These are phyloP conservation scores for Camellia oleifera DNA, from an alignment of 179 eudicot species.

Conservation along the genomic window DNA sequence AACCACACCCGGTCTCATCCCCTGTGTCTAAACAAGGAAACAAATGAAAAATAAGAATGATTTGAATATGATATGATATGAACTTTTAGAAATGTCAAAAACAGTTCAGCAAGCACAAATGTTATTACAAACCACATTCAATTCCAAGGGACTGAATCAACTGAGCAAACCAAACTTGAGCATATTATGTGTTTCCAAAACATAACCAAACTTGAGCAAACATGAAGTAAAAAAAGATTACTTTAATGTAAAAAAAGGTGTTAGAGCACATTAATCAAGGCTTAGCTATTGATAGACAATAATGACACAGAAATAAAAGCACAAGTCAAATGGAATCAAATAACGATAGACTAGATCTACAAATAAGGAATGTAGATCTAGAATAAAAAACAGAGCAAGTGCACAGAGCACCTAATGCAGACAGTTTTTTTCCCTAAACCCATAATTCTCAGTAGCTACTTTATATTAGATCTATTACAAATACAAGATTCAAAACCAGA, in stretches of 20 bases:
- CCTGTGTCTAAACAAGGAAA: constrained; percentile 57
- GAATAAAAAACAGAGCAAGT: constrained; percentile 8
- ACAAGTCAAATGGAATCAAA: background rate
- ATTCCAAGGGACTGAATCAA: no score
- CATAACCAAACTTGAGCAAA: background rate
- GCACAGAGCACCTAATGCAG: no score
- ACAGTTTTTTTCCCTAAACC: no score
- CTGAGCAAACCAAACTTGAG: no score
- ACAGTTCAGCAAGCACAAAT: no score
- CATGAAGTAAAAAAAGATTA: background rate
- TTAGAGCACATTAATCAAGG: background rate
- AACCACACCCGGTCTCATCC: constrained; percentile 74
- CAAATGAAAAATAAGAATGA: background rate
- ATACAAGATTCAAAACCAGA: no score
- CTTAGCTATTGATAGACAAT: background rate
- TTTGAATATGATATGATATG: background rate
- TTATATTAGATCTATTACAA: no score
- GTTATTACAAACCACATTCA: no score
- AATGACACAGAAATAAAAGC: background rate
- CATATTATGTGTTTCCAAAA: background rate
- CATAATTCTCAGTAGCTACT: no score
- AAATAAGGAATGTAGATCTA: background rate
- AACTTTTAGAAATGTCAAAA: no score
- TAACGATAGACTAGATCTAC: background rate
- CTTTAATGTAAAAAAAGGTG: background rate